These are phyloP conservation scores for Selenicereus undatus DNA, from an alignment of 148 eudicot genomes.

Conservation along the genomic window DNA sequence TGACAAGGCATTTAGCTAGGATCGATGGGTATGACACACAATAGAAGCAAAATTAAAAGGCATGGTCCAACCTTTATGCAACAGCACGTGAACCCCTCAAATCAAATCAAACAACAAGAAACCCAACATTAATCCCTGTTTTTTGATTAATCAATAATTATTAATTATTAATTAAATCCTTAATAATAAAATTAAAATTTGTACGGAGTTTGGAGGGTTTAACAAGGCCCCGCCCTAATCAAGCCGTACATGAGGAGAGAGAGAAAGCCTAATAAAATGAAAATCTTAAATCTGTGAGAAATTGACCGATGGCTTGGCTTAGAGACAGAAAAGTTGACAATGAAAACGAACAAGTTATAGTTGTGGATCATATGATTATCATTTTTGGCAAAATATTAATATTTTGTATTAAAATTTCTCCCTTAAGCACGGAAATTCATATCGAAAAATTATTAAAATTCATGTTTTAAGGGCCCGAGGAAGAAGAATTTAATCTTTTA, in stretches of 20 bases:
- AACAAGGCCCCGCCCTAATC: conserved; percentile 24
- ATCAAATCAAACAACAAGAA: background rate
- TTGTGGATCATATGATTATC: background rate
- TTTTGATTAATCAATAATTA: background rate
- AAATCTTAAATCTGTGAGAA: background rate
- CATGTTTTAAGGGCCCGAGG: conserved; percentile 24
- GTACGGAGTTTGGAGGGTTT: conserved; percentile 18
- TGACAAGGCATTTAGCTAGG: no score
- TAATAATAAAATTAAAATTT: background rate
- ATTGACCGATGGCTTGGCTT: conserved; percentile 4
- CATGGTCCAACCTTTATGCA: conserved; percentile 22
- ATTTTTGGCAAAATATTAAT: background rate
- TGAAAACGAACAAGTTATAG: background rate
- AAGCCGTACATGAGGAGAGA: conserved; percentile 30
- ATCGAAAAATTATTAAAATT: conserved; percentile 2
- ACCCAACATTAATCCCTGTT: background rate
- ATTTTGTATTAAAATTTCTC: background rate
- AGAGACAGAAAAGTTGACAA: background rate
- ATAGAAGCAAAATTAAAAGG: background rate
- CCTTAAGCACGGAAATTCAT: conserved; percentile 22
- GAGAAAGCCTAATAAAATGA: background rate
- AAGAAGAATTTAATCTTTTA: background rate
- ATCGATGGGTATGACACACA: no score
- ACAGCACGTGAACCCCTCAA: conserved; percentile 33
- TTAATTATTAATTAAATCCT: background rate